These are phyloP conservation scores for Coix lacrymajobi DNA, from an alignment of 176 grass and related monocot genomes.

Conservation along the genomic window DNA sequence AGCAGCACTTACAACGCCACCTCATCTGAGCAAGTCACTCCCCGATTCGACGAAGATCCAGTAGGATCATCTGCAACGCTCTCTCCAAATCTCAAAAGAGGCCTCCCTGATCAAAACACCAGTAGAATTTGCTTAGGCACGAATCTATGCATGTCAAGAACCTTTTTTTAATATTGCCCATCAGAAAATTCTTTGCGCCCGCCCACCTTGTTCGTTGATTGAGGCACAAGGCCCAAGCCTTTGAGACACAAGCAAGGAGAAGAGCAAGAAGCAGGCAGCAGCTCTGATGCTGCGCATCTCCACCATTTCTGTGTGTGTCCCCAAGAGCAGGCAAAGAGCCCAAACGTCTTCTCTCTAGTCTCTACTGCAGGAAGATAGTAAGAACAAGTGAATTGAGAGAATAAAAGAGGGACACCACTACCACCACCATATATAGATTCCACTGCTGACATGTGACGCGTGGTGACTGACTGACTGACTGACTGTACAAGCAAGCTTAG, in stretches of 20 bases:
- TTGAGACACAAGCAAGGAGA: background rate
- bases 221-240: background rate
- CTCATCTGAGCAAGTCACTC: background rate
- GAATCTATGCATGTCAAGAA: background rate
- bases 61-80: background rate
- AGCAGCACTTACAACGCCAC: background rate
- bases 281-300: background rate
- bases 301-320: background rate
- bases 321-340: background rate
- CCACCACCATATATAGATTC: no score
- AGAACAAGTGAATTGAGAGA: background rate
- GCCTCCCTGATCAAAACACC: background rate
- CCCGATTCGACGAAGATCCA: background rate
- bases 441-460: background rate
- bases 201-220: background rate
- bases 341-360: background rate
- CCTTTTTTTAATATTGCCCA: background rate
- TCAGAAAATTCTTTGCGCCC: background rate
- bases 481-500: background rate
- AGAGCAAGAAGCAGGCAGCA: background rate
- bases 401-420: background rate
- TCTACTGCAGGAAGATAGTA: background rate
- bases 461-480: background rate
- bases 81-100: background rate
- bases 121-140: background rate